Percentiles rank a stretch among this genome's conserved stretches.
Conservation (phyloP, 331 rosid genomes). For the Dryas integrifolia region DNA sequence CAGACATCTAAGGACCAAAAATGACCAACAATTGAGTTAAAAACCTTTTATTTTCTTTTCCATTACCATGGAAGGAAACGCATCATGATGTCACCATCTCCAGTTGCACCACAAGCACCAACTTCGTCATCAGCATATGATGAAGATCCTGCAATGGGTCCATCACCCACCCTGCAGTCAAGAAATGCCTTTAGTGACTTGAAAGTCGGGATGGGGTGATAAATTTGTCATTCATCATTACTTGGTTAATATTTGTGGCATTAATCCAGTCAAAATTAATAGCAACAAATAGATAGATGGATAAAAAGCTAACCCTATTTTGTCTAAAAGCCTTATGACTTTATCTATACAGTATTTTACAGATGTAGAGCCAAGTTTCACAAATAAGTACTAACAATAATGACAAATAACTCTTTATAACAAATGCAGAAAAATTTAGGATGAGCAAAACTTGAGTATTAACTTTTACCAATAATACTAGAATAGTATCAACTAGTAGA, state of each 20-base stretch:
- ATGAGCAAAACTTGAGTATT: background rate
- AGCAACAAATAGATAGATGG: background rate
- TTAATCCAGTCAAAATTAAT: background rate
- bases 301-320: background rate
- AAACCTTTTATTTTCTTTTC: background rate
- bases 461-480: background rate
- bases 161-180: constrained; percentile 83
- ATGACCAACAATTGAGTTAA: background rate
- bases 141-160: constrained; percentile 86
- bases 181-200: constrained; percentile 5
- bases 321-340: background rate
- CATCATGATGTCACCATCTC: constrained; percentile 95
- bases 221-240: background rate
- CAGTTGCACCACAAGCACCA: constrained; percentile 96
- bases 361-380: background rate
- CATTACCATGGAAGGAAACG: constrained; percentile 91
- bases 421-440: background rate
- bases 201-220: background rate
- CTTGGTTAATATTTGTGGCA: background rate
- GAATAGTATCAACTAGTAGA: background rate
- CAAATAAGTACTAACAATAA: background rate
- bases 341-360: background rate
- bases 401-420: background rate
- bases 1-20: background rate
- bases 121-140: constrained; percentile 75